Percentiles rank a stretch among this genome's conserved stretches.
Conservation (phyloP, 306 rosid genomes). For the Abrus precatorius region DNA sequence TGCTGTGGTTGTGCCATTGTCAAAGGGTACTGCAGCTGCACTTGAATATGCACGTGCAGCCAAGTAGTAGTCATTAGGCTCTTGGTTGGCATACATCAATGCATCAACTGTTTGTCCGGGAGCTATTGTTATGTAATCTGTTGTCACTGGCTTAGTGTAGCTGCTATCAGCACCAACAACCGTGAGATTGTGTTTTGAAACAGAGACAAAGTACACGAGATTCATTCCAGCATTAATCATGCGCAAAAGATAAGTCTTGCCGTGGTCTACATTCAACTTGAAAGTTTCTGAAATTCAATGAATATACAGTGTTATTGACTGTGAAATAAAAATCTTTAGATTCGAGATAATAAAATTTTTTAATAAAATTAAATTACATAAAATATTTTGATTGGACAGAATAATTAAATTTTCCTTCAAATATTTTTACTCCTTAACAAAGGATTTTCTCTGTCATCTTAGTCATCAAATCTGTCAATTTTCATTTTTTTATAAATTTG, state of each 20-base stretch:
- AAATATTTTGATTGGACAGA: no score
- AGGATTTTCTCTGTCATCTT: background rate
- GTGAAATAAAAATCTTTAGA: background rate
- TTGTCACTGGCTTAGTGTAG: conserved; percentile 52
- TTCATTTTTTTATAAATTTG: background rate
- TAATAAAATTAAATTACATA: no score
- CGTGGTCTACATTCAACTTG: conserved; percentile 50
- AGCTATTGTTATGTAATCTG: conserved; percentile 55
- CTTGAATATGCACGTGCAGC: conserved; percentile 53
- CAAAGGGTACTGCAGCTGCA: conserved; percentile 36
- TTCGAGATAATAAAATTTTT: no score
- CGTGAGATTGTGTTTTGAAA: conserved; percentile 59
- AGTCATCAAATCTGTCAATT: background rate
- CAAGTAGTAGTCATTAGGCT: conserved; percentile 57
- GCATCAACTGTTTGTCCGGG: conserved; percentile 66
- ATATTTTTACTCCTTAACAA: background rate
- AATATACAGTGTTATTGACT: background rate
- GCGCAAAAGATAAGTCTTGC: conserved; percentile 61
- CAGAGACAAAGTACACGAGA: conserved; percentile 52
- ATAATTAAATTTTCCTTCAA: no score
- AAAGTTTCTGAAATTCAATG: conserved; percentile 47
- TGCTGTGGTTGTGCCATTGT: conserved; percentile 58
- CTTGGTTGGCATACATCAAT: conserved; percentile 57
- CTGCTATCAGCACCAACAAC: conserved; percentile 59
- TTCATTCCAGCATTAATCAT: conserved; percentile 60